Conservation (phyloP, 2,329 filamentous ascomycete genomes). For the Teratosphaeria nubilosa region DNA sequence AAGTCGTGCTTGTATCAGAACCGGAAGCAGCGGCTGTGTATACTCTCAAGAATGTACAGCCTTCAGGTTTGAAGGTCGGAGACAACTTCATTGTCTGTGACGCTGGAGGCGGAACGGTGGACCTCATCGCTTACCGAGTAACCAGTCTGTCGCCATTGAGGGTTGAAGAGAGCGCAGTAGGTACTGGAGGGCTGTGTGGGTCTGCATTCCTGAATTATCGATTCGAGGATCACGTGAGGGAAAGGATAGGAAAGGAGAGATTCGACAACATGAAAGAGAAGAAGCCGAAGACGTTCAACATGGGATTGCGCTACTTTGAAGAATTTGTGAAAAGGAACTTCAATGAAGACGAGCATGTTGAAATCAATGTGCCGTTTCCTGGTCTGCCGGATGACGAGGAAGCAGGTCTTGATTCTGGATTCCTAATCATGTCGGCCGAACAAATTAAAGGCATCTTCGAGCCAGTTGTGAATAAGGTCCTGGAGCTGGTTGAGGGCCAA, state of each 20-base stretch:
- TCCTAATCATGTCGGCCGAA: constrained; percentile 62
- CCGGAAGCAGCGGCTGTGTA: constrained; percentile 73
- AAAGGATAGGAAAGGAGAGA: constrained; percentile 51
- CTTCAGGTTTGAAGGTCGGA: constrained; percentile 60
- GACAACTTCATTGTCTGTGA: constrained; percentile 51
- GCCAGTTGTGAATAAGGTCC: constrained; percentile 61
- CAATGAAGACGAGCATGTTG: constrained; percentile 54
- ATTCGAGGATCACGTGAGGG: constrained; percentile 66
- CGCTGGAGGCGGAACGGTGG: constrained; percentile 51
- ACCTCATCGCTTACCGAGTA: constrained; percentile 75
- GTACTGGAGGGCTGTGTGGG: constrained; percentile 67
- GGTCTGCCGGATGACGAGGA: constrained; percentile 67
- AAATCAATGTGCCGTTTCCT: constrained; percentile 70
- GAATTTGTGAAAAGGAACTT: constrained; percentile 81
- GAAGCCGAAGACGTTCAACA: constrained; percentile 67
- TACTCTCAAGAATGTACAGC: constrained; percentile 68
- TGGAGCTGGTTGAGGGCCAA: constrained; percentile 40
- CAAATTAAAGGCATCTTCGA: constrained; percentile 54
- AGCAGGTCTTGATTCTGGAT: constrained; percentile 63
- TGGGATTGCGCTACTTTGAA: constrained; percentile 67
- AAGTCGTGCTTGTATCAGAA: constrained; percentile 71
- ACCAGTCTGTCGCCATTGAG: constrained; percentile 60
- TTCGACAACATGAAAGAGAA: constrained; percentile 69
- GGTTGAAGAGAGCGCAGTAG: constrained; percentile 70
- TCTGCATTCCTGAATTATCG: constrained; percentile 72